Evolutionary conservation across 768 basidiomycete species (phyloP), one percentile per base, ranked within the genome.

Genomic region (Podaxis sp.): DNA sequence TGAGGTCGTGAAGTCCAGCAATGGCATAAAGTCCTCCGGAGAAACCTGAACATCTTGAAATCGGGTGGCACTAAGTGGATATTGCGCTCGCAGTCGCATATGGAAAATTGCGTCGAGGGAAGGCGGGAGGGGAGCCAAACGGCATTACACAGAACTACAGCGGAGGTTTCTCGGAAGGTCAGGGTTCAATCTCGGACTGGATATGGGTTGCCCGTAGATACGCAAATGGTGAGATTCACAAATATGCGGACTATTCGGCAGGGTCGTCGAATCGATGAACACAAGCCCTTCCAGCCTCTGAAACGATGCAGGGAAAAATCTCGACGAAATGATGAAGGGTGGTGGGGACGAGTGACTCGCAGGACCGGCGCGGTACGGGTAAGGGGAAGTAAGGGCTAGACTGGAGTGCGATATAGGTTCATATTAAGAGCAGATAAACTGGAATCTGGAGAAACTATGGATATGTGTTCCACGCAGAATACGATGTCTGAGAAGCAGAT

Each of bases 131-230:
- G 54, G 27, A 50, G 54, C 50, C 50, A 35, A 57, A 61, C 21
- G 53, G 42, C 35, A 40, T 25, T 61, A 27, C 25, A 27, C 0
- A 52, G 48, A 35, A 50, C 47, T 47, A 50, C 27, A 35, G 42
- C 67, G 66, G 69, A 57, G 50, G 48, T 64, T 60, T 63, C 25
- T 68, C 67, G 67, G 69, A 38, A 9, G 63, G 28, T 37, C 51
- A 57, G 60, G 61, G 60, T 64, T 50, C 61, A 64, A 64, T 66
- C 66, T 67, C 63, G 59, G 66, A 40, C 53, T 40, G 36, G 50
- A 47, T 40, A 55, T 38, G 55, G 46, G 61, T 53, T 54, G 35
- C 18, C 53, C 62, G 36, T 42, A 7, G 48, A 46, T 46, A 47
- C 44, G 28, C 55, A 55, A 55, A 55, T 36, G 25, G 23, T 9